These are phyloP conservation scores for Pleurotus tuber-regium DNA, from an alignment of 768 basidiomycete genomes.

Conservation along the genomic window DNA sequence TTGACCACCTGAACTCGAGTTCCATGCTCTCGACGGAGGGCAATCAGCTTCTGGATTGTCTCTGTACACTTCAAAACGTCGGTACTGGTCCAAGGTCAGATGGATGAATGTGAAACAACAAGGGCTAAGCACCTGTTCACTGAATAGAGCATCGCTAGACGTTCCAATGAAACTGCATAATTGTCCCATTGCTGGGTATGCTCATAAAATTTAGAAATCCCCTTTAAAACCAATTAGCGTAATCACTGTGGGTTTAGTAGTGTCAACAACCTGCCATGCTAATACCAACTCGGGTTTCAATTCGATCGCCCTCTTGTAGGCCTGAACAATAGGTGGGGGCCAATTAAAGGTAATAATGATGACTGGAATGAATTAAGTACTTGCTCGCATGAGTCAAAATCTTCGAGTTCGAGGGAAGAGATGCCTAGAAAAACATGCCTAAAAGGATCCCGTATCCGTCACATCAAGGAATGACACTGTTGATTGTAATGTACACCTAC, in stretches of 20 bases:
- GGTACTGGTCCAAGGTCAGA: slow-evolving; percentile 37
- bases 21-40: slow-evolving; percentile 58
- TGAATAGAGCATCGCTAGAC: slow-evolving; percentile 55
- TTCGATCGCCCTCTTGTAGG: slow-evolving; percentile 74
- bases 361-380: slow-evolving; percentile 43
- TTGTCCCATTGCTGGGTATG: slow-evolving; percentile 56
- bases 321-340: slow-evolving; percentile 35
- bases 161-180: slow-evolving; percentile 49
- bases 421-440: slow-evolving; percentile 88
- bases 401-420: slow-evolving; percentile 72
- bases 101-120: neutral
- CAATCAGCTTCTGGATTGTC: slow-evolving; percentile 72
- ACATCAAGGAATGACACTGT: neutral
- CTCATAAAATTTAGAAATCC: slow-evolving; percentile 72
- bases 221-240: slow-evolving; percentile 40
- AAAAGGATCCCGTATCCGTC: slow-evolving; percentile 10
- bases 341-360: neutral
- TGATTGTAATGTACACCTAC: slow-evolving; percentile 47
- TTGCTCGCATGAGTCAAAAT: slow-evolving; percentile 77
- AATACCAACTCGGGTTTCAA: slow-evolving; percentile 66
- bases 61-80: slow-evolving; percentile 83
- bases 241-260: neutral
- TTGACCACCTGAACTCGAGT: slow-evolving; percentile 52
- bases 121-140: slow-evolving; percentile 42
- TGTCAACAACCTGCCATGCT: slow-evolving; percentile 77